These are phyloP conservation scores for Athelia psychrophila DNA, from an alignment of 1,284 basidiomycete genomes.

Conservation along the genomic window DNA sequence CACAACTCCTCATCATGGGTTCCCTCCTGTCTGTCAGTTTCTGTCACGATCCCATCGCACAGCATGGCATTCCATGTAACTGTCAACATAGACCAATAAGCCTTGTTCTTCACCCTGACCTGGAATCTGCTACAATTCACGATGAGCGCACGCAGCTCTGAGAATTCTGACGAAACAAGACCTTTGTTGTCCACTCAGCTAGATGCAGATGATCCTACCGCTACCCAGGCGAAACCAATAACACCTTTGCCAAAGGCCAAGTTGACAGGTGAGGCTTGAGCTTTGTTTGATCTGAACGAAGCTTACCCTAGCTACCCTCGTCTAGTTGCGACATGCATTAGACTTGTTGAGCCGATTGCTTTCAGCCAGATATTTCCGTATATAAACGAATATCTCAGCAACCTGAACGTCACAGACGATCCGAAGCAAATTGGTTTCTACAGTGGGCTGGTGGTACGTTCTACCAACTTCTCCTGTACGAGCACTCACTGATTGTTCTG, in stretches of 20 bases:
- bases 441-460: constrained; percentile 35
- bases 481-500: neutral
- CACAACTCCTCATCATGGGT: too few species aligned
- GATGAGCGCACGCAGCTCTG: too few species aligned
- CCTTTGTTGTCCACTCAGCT: neutral
- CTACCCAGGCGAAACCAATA: too few species aligned
- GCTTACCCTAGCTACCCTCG: neutral
- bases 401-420: constrained; percentile 30
- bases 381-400: constrained; percentile 37
- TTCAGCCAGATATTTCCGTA: constrained; percentile 36
- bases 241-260: constrained; percentile 22
- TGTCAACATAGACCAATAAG: too few species aligned
- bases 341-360: constrained; percentile 36
- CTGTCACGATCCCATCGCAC: too few species aligned
- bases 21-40: too few species aligned
- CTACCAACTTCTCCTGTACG: neutral
- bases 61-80: too few species aligned
- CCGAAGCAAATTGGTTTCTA: constrained; percentile 38
- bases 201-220: neutral
- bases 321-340: constrained; percentile 31
- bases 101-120: too few species aligned
- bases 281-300: neutral
- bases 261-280: constrained; percentile 7
- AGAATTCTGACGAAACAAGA: neutral
- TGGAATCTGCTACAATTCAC: too few species aligned